Evolutionary conservation across 1,284 basidiomycete species (phyloP), one percentile per base, ranked within the genome.

Genomic region (Malassezia pachydermatis): DNA sequence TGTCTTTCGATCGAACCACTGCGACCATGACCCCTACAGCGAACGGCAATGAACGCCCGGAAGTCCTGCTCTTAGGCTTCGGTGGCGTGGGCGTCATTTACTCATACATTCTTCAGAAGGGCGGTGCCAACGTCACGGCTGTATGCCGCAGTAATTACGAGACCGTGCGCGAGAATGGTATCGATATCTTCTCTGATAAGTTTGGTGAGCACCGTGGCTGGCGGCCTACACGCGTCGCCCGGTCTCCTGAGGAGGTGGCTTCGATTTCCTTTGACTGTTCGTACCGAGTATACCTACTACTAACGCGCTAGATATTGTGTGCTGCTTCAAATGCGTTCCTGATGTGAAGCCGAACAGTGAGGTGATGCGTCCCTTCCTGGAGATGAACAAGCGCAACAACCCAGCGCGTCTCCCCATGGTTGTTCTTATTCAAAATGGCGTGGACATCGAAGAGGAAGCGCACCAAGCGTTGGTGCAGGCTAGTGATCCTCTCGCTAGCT

Each of bases 121-220:
- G 81, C 6, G 74, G 76, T 25, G 81, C 78, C 1, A 74, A 78
- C n/a, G 80, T 87, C 9, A 86, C 84, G 0, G 81, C 77, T 10
- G 81, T 86, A 4, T 84, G 84, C 1, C 73, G 84, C 42, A 80
- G 82, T 45, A 86, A 86, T 60, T 84, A 80, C 62, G 76, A 78
- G 20, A 73, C 77, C 2, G 77, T 82, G 19, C 75, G 76, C 1
- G 58, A 61, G 3, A 54, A 61, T 0, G 74, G 83, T 0, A 76
- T 83, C 45, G 73, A 78, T 36, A 76, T 84, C 51, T 70, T 75
- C 36, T 82, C 81, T 44, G 71, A 72, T 45, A 80, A 80, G 63
- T 82, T 80, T 53, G 83, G 82, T 10, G 69, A 76, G 4, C 73
- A 81, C 10, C 65, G 69, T 4, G 76, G 74, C 3, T 85, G 81